Evolutionary conservation across 1,284 basidiomycete species (phyloP), one percentile per base, ranked within the genome.

Genomic region (Cutaneotrichosporon spelunceum): DNA sequence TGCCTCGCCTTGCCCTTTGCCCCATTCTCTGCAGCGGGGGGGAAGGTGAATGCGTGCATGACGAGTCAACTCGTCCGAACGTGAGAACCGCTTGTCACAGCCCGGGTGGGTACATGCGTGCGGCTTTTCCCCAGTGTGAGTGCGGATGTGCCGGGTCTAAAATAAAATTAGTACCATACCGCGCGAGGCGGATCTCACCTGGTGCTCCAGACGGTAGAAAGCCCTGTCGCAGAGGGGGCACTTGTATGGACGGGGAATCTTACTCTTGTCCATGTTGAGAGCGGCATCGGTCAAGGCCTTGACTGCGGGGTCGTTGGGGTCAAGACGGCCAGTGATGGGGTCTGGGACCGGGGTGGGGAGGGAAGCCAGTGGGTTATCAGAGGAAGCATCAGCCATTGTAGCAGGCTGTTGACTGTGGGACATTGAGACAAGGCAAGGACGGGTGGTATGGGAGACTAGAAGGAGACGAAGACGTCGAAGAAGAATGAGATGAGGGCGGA

Each of bases 81-180:
- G 88, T 33, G 91, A 95, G 80, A 99, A 99, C 29, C 93, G 89
- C 79, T 98, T 99, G 80, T 97, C 94, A 84, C 95, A 99, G n/a
- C 88, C 87, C 1, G 91, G 88, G 78, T 90, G 92, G 1, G 87
- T 89, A 84, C 95, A 99, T 34, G 87, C 85, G 75, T 97, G 97
- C 1, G 95, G 95, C 74, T 96, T 97, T 79, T 98, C 95, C 70
- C 95, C 95, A 0, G 95, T 99, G 78, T 99, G 95, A 0, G 94
- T 99, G 61, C 95, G 89, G 60, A 98, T 95, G 77, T 99, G 95
- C 61, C 95, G 88, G 23, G 94, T 99, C 90, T 98, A 78, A 56
- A 21, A 14, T 29, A n/a, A 36, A 34, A 55, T 59, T 44, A 60
- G 54, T 30, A 14, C 44, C 27, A 30, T 27, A 2, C 3, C 9